Conservation (phyloP, 2,329 filamentous ascomycete species). For the Fusarium incarnatum region DNA sequence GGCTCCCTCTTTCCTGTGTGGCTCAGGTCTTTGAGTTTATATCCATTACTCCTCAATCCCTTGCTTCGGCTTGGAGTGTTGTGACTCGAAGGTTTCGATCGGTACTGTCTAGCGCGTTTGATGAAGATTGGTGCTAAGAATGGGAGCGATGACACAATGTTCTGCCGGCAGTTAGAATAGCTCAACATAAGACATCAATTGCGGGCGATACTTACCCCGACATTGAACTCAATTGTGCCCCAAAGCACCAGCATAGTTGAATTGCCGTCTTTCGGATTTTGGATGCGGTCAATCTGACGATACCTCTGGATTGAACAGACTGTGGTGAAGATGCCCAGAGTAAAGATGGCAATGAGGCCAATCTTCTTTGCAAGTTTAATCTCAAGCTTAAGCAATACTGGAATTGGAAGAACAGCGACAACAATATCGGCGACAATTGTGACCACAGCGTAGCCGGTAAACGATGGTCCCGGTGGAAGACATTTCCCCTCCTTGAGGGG, state of each 20-base stretch:
- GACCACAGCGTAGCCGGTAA: constrained; percentile 63
- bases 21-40: constrained; percentile 56
- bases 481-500: constrained; percentile 55
- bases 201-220: constrained; percentile 57
- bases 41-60: constrained; percentile 48
- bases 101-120: constrained; percentile 57
- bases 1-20: constrained; percentile 46
- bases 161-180: constrained; percentile 45
- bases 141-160: constrained; percentile 60
- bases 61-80: constrained; percentile 46
- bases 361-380: constrained; percentile 61
- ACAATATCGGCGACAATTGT: constrained; percentile 64
- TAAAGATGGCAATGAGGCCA: constrained; percentile 63
- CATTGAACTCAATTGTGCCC: constrained; percentile 68
- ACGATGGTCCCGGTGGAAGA: constrained; percentile 59
- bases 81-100: constrained; percentile 51
- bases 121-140: constrained; percentile 59
- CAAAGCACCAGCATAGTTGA: constrained; percentile 68
- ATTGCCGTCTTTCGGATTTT: constrained; percentile 61
- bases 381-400: constrained; percentile 61
- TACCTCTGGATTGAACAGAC: constrained; percentile 66
- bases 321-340: constrained; percentile 66
- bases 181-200: background rate
- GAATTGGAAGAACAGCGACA: constrained; percentile 63
- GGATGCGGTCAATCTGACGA: constrained; percentile 62